Conservation (phyloP, 2,329 filamentous ascomycete genomes). For the Periglandula ipomoeae region DNA sequence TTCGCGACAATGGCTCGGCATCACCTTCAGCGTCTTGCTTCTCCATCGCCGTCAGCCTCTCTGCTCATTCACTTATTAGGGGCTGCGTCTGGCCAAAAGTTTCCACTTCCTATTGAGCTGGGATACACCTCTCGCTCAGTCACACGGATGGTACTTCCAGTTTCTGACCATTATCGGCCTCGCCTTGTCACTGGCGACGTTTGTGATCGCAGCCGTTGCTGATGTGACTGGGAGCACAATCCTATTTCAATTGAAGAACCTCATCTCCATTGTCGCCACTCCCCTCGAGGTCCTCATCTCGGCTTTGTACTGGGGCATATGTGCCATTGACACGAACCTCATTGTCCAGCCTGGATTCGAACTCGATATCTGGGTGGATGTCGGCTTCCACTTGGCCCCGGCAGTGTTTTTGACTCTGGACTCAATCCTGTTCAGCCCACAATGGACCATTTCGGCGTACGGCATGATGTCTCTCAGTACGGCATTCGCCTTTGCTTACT, state of each 20-base stretch:
- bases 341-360: conserved; percentile 46
- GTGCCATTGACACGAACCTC: conserved; percentile 43
- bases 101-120: conserved; percentile 42
- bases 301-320: conserved; percentile 64
- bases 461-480: conserved; percentile 50
- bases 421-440: conserved; percentile 59
- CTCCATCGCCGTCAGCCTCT: conserved; percentile 54
- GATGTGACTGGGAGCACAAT: conserved; percentile 49
- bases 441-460: conserved; percentile 58
- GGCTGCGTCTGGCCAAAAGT: conserved; percentile 41
- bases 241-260: conserved; percentile 61
- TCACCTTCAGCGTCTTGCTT: conserved; percentile 55
- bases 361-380: conserved; percentile 46
- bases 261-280: conserved; percentile 53
- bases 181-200: conserved; percentile 49
- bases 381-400: conserved; percentile 59
- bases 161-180: conserved; percentile 70
- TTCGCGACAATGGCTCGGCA: conserved; percentile 36
- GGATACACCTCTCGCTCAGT: conserved; percentile 42
- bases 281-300: conserved; percentile 65
- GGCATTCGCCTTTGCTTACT: conserved; percentile 56
- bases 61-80: conserved; percentile 55
- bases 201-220: conserved; percentile 51
- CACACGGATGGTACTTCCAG: conserved; percentile 61
- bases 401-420: conserved; percentile 56